Base-by-base conservation (phyloP, 768 basidiomycete genomes). In the Lentinula sp. region DNA sequence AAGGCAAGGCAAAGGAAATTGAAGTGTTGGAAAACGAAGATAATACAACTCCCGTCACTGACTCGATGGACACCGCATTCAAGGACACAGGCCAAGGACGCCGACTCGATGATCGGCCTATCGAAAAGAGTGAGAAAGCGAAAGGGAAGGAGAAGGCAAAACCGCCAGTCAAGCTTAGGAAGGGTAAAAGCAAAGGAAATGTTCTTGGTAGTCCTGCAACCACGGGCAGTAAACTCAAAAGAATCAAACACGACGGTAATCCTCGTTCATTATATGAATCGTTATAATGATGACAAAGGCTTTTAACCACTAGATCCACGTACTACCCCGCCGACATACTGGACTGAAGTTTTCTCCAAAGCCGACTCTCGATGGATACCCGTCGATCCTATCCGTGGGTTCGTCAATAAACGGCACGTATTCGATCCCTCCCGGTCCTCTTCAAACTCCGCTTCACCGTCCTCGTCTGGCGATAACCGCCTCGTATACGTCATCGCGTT, bases 271-370 rank as follows among this genome's bases (percentile, higher is more conserved):
- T 31, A n/a, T 21, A 39, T 40, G 21, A 7, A 10, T 11, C 16
- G 18, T 54, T 11, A n/a, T 1, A 15, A 11, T 9, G 53, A 6
- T 54, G 13, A 21, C 15, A 23, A 21, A 21, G 13, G 3, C 53
- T 34, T 18, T 32, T 21, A 5, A 16, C 35, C 74, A 5, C 74
- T 79, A 52, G 83, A 90, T 72, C 88, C 87, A 55, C 76, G 74
- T 40, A 78, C 64, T 57, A 86, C 85, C 9, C 87, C 93, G 3
- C 95, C 96, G 1, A 88, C 95, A 3, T 93, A 95, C 72, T 99
- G 97, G 97, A 92, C 91, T 0, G 97, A 99, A 73, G 92, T 97
- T 0, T 99, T 95, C 74, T 95, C 93, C 7, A 86, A 92, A 21
- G 86, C 95, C 6, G 94, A 97, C 74, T 84, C 81, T 13, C 85